These are phyloP conservation scores for Suillus variegatus DNA, from an alignment of 768 basidiomycete genomes.

Conservation along the genomic window DNA sequence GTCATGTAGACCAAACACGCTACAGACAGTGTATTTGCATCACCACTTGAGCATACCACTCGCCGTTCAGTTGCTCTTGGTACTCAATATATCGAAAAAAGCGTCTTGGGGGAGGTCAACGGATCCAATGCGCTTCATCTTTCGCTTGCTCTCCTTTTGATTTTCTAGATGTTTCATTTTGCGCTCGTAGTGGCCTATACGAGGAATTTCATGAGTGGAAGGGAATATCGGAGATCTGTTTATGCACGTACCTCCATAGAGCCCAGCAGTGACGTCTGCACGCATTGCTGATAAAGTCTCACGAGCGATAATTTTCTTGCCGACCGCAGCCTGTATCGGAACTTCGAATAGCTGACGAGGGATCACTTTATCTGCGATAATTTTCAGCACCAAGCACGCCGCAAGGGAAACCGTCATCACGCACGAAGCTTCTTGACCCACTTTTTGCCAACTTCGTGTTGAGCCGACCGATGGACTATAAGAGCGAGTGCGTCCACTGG, in stretches of 20 bases:
- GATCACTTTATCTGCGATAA: constrained; percentile 76
- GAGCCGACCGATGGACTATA: constrained; percentile 82
- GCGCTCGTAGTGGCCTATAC: constrained; percentile 82
- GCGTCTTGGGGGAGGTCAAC: constrained; percentile 95
- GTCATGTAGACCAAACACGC: not conserved
- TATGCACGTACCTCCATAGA: constrained; percentile 79
- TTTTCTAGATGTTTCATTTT: constrained; percentile 87
- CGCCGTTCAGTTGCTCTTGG: constrained; percentile 40
- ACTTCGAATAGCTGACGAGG: constrained; percentile 93
- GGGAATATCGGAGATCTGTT: not conserved
- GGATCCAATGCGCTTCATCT: constrained; percentile 84
- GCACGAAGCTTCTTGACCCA: constrained; percentile 94
- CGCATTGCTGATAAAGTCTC: constrained; percentile 85
- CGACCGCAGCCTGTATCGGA: constrained; percentile 92
- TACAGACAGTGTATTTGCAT: not conserved
- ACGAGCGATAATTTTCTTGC: constrained; percentile 83
- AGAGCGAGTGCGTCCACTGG: constrained; percentile 93
- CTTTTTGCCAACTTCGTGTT: constrained; percentile 69
- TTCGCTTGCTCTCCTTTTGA: constrained; percentile 91
- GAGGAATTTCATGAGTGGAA: not conserved
- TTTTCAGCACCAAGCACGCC: not conserved
- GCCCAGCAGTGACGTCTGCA: constrained; percentile 90
- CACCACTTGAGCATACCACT: constrained; percentile 1
- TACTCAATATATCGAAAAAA: constrained; percentile 87
- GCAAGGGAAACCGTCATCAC: constrained; percentile 28